Conservation (phyloP, 2,329 filamentous ascomycete genomes). For the Ascochyta pisi region DNA sequence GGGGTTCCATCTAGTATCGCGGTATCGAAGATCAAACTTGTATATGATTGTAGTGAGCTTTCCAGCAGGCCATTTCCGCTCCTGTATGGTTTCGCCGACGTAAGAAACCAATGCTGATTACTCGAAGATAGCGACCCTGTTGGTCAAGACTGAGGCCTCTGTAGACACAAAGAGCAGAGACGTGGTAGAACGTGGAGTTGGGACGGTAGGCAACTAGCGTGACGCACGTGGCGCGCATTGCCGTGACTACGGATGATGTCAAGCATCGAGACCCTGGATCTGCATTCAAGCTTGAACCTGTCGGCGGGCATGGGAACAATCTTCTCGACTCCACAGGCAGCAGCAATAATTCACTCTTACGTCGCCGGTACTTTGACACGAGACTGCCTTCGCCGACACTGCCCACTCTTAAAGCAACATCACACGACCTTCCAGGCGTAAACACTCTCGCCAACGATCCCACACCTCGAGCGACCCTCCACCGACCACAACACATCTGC, state of each 20-base stretch:
- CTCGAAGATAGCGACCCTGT: too few species aligned
- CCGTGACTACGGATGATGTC: constrained; percentile 18
- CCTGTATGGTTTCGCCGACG: too few species aligned
- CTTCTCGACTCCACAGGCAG: constrained; percentile 10
- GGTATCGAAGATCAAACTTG: too few species aligned
- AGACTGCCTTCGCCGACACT: background rate
- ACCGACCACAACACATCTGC: background rate
- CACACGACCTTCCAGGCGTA: constrained; percentile 8
- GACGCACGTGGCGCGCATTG: constrained; percentile 16
- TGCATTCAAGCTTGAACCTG: constrained; percentile 9
- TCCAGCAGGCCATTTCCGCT: too few species aligned
- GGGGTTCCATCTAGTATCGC: too few species aligned
- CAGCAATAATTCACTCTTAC: background rate
- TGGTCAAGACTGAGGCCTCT: too few species aligned
- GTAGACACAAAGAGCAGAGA: too few species aligned
- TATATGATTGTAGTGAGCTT: too few species aligned
- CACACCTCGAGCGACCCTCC: background rate
- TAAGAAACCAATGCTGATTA: too few species aligned
- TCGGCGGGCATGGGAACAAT: constrained; percentile 10
- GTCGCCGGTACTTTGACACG: too few species aligned
- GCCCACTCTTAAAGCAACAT: background rate
- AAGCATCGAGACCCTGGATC: constrained; percentile 17
- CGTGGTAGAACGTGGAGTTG: too few species aligned
- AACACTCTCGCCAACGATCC: background rate
- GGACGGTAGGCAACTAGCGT: constrained; percentile 2